These are phyloP conservation scores for Hyaloscypha finlandica DNA, from an alignment of 495 filamentous ascomycete species.

Conservation along the genomic window DNA sequence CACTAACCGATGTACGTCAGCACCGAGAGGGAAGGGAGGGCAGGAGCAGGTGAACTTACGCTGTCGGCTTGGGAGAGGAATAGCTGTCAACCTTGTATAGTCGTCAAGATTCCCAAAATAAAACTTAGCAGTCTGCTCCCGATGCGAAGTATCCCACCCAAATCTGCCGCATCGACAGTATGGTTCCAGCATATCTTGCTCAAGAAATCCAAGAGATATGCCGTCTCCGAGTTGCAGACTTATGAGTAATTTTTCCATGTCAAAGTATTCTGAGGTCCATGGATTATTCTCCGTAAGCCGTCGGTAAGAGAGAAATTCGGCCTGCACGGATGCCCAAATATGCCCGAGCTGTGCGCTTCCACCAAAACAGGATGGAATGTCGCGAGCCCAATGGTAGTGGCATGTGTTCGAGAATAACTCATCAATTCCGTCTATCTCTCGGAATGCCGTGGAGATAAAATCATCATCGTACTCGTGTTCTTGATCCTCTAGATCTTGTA, in stretches of 20 bases:
- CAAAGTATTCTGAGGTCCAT: conserved; percentile 35
- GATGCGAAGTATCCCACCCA: not conserved
- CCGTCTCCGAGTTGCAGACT: conserved; percentile 21
- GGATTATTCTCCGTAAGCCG: conserved; percentile 31
- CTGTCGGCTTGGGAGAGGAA: not conserved
- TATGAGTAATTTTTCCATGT: conserved; percentile 27
- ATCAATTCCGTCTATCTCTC: not conserved
- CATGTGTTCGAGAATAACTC: not conserved
- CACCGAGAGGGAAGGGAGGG: too few relatives aligned
- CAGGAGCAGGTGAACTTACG: not conserved
- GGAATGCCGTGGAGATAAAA: not conserved
- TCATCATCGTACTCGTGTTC: not conserved
- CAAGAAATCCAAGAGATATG: conserved; percentile 20
- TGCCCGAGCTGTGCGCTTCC: not conserved
- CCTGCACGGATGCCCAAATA: conserved; percentile 35
- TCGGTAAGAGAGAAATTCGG: conserved; percentile 35
- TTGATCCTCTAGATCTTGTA: not conserved
- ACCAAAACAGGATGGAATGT: not conserved
- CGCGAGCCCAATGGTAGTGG: not conserved
- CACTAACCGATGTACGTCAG: too few relatives aligned
- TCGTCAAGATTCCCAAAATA: conserved; percentile 13
- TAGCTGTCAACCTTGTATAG: not conserved
- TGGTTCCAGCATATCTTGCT: conserved; percentile 33
- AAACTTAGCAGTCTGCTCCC: conserved; percentile 3
- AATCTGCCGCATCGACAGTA: conserved; percentile 30